Evolutionary conservation across 129 eudicot genomes (phyloP), one percentile per base, ranked within the genome.

Genomic region (Rutidosis leptorrhynchoides): DNA sequence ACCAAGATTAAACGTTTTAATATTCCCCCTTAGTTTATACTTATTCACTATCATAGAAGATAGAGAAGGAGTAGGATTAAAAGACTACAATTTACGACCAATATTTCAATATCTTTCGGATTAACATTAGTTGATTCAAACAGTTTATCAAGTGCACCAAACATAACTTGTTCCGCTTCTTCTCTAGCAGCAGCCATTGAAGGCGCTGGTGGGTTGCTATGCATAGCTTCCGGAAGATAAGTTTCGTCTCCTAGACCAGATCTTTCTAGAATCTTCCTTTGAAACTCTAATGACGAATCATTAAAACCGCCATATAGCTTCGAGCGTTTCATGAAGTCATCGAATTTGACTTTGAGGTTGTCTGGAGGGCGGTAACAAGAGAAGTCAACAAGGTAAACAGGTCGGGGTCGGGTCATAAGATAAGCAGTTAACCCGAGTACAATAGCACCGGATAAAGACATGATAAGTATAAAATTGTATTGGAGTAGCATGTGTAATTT

Each of bases 211-310:
- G 91, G 91, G 28, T 81, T 23, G 0, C n/a, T 8, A 25, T 81
- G 91, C 22, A 85, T 16, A 3, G 85, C 79, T 48, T 63, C 78
- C 20, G 94, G 94, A 29, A 86, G 71, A 40, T 67, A 79, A 0
- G 94, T 86, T 7, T 80, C 82, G 25, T 86, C 94, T 3, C 94
- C 94, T 2, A 86, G 77, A 1, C 94, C 94, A 0, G 94, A 86
- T 5, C 94, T 67, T 71, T 86, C 88, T 4, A 86, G 72, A 7
- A 86, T 83, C 66, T 83, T 86, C 17, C 81, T 60, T 33, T 86
- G 94, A 62, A 86, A 86, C 43, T 75, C 84, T 1, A 86, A 53
- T 6, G 87, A 74, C 4, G 84, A 78, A 19, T 82, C 88, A n/a
- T 77, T 62, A 46, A 85, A 85, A 0, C 80, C 88, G 4, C 85